A percentile compares a stretch with the other conserved stretches of the same genome.
These are phyloP conservation scores for Exophiala dermatitidis DNA, from an alignment of 2,329 filamentous ascomycete species.

Conservation along the genomic window DNA sequence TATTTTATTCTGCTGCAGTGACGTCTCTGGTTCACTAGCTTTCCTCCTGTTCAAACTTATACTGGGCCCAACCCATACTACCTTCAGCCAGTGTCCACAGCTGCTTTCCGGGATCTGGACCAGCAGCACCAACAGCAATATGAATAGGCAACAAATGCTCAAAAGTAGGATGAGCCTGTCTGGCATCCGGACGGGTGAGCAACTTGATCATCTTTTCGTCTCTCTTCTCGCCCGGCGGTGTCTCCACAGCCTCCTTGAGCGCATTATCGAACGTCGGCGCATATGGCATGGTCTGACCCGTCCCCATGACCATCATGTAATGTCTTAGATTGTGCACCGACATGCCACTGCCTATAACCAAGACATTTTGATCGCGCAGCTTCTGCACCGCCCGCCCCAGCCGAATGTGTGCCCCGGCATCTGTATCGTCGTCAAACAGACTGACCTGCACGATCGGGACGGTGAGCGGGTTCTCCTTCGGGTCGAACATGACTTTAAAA, in stretches of 20 bases:
- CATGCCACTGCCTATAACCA: constrained; percentile 67
- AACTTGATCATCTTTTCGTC: constrained; percentile 42
- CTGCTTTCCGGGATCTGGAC: constrained; percentile 40
- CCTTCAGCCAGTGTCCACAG: constrained; percentile 46
- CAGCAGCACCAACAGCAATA: constrained; percentile 51
- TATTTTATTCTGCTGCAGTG: too few species aligned
- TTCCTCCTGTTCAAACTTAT: constrained; percentile 39
- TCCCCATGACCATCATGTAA: constrained; percentile 35
- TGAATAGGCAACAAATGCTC: constrained; percentile 58
- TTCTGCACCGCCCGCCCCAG: constrained; percentile 59
- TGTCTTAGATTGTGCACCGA: constrained; percentile 64
- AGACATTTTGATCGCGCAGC: constrained; percentile 60
- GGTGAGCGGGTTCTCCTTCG: constrained; percentile 53
- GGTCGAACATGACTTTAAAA: constrained; percentile 56
- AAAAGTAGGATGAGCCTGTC: constrained; percentile 56
- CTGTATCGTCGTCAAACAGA: constrained; percentile 54
- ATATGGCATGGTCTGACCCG: constrained; percentile 47
- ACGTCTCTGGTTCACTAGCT: background rate
- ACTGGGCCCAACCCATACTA: constrained; percentile 51
- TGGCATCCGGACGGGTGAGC: constrained; percentile 47
- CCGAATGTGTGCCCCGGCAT: constrained; percentile 58
- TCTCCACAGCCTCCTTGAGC: constrained; percentile 57
- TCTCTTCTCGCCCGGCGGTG: constrained; percentile 35
- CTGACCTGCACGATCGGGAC: constrained; percentile 68
- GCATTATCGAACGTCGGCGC: constrained; percentile 59